These are phyloP conservation scores for Aureobasidium zeae DNA, from an alignment of 2,329 filamentous ascomycete species.

Conservation along the genomic window DNA sequence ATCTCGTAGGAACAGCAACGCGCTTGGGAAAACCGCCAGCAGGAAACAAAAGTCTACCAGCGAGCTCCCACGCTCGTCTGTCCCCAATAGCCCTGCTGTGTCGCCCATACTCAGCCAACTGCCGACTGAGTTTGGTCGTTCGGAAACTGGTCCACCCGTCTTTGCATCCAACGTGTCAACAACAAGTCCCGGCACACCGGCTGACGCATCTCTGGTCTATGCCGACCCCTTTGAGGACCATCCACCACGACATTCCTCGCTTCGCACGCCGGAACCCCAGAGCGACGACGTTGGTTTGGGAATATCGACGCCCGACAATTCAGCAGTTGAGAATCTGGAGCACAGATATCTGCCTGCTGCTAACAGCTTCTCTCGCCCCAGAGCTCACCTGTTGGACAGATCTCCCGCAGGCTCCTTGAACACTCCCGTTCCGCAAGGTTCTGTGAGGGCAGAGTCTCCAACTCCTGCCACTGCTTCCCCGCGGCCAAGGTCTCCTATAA, in stretches of 20 bases:
- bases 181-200: not conserved
- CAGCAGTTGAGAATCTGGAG: not conserved
- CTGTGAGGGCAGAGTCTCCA: not conserved
- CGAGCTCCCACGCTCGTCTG: conserved; percentile 3
- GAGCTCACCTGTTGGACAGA: not conserved
- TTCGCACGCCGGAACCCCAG: not conserved
- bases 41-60: not conserved
- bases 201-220: not conserved
- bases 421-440: not conserved
- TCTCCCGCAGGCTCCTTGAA: not conserved
- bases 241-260: conserved; percentile 1
- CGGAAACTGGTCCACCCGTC: not conserved
- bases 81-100: conserved; percentile 2
- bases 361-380: conserved; percentile 23
- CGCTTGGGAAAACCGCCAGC: not conserved
- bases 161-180: not conserved
- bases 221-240: not conserved
- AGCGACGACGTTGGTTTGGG: not conserved
- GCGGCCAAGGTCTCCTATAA: conserved; percentile 20
- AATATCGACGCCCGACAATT: not conserved
- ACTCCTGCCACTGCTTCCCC: not conserved
- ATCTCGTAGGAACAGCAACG: not conserved
- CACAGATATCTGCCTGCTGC: conserved; percentile 5
- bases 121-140: not conserved
- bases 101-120: not conserved